phyloP scores from a whole-genome alignment of 495 filamentous ascomycete species.

The Annulohypoxylon bovei region DNA sequence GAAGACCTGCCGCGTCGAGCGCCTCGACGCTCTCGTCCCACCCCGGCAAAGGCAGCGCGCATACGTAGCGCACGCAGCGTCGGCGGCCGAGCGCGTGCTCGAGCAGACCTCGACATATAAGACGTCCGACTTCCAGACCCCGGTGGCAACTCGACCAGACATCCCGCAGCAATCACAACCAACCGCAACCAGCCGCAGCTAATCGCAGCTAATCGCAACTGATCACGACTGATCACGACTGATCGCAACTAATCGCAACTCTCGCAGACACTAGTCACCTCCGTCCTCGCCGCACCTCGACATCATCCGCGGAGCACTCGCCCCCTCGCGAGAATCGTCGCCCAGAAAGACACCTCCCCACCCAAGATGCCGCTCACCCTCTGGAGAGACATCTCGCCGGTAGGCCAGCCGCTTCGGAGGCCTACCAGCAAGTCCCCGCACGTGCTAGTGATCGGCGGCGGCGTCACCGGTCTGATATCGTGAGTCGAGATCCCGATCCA shows the following conservation, averaged over 20 bases:
- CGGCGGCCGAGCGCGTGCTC: too few species aligned
- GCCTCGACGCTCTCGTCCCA: neutral
- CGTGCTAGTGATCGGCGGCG: conserved; percentile 57
- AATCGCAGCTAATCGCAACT: too few species aligned
- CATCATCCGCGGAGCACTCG: conserved; percentile 5
- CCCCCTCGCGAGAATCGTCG: neutral
- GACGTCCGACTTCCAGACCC: neutral
- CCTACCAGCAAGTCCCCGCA: conserved; percentile 46
- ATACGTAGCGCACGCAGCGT: too few species aligned
- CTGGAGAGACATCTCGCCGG: conserved; percentile 46
- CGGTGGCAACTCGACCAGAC: neutral
- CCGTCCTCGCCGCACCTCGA: neutral
- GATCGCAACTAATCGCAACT: too few species aligned
- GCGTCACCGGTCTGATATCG: conserved; percentile 56
- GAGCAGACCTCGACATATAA: too few species aligned
- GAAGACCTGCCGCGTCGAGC: neutral
- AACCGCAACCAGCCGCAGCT: too few species aligned
- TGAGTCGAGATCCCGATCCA: conserved; percentile 33
- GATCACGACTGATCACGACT: too few species aligned
- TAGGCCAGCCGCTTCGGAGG: conserved; percentile 40
- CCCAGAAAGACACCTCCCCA: neutral
- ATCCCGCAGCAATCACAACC: conserved; percentile 1
- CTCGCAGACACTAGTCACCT: conserved; percentile 9
- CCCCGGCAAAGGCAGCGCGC: neutral
- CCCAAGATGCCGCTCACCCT: conserved; percentile 44